These are phyloP conservation scores for Chiua virens DNA, from an alignment of 768 basidiomycete genomes.

Conservation along the genomic window DNA sequence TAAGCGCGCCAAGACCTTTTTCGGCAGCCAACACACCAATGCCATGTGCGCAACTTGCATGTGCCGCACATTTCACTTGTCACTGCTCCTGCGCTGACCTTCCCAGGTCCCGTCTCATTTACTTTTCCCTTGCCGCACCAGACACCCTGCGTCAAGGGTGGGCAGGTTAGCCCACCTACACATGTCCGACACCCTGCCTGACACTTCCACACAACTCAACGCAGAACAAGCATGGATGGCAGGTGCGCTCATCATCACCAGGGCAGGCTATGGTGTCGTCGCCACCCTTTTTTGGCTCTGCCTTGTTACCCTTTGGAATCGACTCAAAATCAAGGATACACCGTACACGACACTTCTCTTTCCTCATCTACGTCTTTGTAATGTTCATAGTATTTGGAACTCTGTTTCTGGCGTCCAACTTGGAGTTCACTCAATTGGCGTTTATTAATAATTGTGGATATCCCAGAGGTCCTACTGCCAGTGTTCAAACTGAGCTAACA, in stretches of 20 bases:
- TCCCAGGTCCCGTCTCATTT: no score
- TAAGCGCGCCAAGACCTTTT: no score
- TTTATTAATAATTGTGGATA: conserved; percentile 29
- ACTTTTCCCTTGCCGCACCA: neutral
- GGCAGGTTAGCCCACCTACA: conserved; percentile 5
- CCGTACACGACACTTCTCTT: conserved; percentile 15
- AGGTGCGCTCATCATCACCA: conserved; percentile 27
- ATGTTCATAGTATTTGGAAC: conserved; percentile 26
- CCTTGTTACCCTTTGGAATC: conserved; percentile 15
- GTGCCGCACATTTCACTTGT: no score
- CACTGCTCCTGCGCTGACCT: no score
- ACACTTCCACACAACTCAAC: conserved; percentile 14
- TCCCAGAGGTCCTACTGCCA: conserved; percentile 19
- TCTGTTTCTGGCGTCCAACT: conserved; percentile 27
- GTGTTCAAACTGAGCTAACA: neutral
- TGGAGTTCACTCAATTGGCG: conserved; percentile 29
- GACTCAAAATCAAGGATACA: conserved; percentile 13
- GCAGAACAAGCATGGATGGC: conserved; percentile 31
- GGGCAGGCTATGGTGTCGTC: conserved; percentile 28
- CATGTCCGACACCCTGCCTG: conserved; percentile 20
- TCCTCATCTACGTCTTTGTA: conserved; percentile 23
- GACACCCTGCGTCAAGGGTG: neutral
- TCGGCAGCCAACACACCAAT: no score
- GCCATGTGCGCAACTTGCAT: no score
- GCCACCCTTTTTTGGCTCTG: conserved; percentile 25